Percentiles rank a stretch among this genome's conserved stretches.
Evolutionary conservation across 345 rosid species (phyloP).

Genomic region (Clausena lansium): DNA sequence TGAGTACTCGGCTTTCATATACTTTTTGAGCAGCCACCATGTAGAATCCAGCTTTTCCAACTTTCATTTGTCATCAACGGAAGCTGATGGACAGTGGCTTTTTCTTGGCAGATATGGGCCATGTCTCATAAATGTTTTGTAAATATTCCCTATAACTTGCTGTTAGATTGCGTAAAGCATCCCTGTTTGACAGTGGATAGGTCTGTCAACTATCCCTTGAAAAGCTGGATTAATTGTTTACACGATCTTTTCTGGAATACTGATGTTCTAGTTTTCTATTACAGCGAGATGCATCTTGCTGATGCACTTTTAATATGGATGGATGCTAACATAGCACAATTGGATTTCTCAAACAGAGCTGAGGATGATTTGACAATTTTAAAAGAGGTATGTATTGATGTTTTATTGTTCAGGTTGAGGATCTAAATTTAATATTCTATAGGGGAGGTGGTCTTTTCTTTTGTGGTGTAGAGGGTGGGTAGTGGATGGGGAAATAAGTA

Average conservation of each 20-base stretch:
- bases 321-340: slow-evolving; percentile 33
- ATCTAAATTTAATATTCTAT: background rate
- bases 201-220: slow-evolving; percentile 29
- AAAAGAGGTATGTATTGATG: slow-evolving; percentile 44
- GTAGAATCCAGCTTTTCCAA: background rate
- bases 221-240: slow-evolving; percentile 1
- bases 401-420: slow-evolving; percentile 1
- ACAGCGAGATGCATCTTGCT: slow-evolving; percentile 77
- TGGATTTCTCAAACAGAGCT: slow-evolving; percentile 21
- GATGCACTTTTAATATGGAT: slow-evolving; percentile 69
- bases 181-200: slow-evolving; percentile 60
- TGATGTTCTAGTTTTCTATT: slow-evolving; percentile 32
- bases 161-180: slow-evolving; percentile 53
- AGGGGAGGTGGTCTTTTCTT: background rate
- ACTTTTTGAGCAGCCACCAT: slow-evolving; percentile 13
- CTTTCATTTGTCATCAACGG: background rate
- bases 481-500: background rate
- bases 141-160: slow-evolving; percentile 49
- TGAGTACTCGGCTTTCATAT: slow-evolving; percentile 42
- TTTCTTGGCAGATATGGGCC: slow-evolving; percentile 60
- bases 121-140: slow-evolving; percentile 42
- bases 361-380: slow-evolving; percentile 40
- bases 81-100: slow-evolving; percentile 21
- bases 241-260: slow-evolving; percentile 17
- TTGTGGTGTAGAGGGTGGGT: background rate